Evolutionary conservation across 2,329 filamentous ascomycete species (phyloP), one percentile per base, ranked within the genome.

Genomic region (Fusarium sp.): DNA sequence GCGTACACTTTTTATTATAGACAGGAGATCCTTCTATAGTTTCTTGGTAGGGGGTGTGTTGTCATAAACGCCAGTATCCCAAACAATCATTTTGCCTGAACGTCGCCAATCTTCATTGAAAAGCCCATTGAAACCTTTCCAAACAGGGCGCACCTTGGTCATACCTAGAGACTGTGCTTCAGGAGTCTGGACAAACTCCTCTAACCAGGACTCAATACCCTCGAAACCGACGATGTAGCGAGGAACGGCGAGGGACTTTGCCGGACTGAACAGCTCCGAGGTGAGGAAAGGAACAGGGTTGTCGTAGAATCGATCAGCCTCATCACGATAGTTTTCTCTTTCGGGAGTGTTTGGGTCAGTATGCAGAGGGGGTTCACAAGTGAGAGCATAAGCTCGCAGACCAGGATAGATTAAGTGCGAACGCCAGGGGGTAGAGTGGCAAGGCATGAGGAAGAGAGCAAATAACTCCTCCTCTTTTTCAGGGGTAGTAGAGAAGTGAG

Each of bases 351-450:
- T 83, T 1, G 94, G 85, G 4, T 78, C 78, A 0, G 88, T 88
- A 74, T 91, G 82, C 14, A 99, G 81, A 0, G 96, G 96, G 3
- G 96, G 96, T 73, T 98, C 94, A 79, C 96, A 99, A 8, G 92
- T 92, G 18, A 98, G 83, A 0, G 94, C 95, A 84, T 94, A 94
- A 6, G 94, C 94, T 61, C 88, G 82, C 56, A 98, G 89, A 30
- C 84, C 82, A 0, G 93, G 88, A 76, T 96, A 88, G 65, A 97
- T 85, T 41, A 98, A 86, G 76, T 97, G 92, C 18, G 92, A 94
- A 75, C 94, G 92, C 95, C 96, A 98, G 4, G 96, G 95, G 1
- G 95, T 98, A 71, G 92, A 93, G 83, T 99, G 96, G 81, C 96
- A 99, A 12, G 96, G 96, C 87, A 94, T 97, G 25, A 99, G 86